Evolutionary conservation across 129 eudicot species (phyloP), one percentile per base, ranked within the genome.

Genomic region (Tagetes patula): DNA sequence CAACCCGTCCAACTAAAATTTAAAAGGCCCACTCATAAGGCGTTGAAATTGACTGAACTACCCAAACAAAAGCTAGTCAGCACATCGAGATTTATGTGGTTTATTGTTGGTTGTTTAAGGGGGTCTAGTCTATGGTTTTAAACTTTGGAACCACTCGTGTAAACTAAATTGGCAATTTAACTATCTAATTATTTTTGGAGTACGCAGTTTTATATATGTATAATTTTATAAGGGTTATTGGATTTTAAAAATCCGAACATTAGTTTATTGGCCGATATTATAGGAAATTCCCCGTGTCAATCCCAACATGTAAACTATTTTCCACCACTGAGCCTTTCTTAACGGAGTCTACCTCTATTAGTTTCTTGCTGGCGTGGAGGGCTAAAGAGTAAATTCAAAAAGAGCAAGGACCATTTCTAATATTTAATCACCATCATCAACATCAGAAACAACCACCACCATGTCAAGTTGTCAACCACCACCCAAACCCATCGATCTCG

Each of bases 401-500:
- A n/a, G n/a, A n/a, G n/a, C n/a, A n/a, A n/a, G n/a, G n/a, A n/a
- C n/a, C n/a, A n/a, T n/a, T n/a, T n/a, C n/a, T n/a, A n/a, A n/a
- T n/a, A n/a, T n/a, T n/a, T n/a, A n/a, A n/a, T n/a, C n/a, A n/a
- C n/a, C n/a, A n/a, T n/a, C n/a, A n/a, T n/a, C n/a, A n/a, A n/a
- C n/a, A n/a, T n/a, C n/a, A n/a, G n/a, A n/a, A 42, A 1, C 8
- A 2, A 36, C 33, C 42, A 42, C 58, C 53, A 27, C 87, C 69
- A 79, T 76, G 81, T 60, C 89, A 27, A 56, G 73, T 67, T 83
- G 59, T 13, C 88, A 78, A 3, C 78, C 85, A 2, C 84, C 81
- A 1, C 56, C 73, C 0, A 80, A 78, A 6, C 81, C 75, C 45
- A 78, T 75, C 71, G 92, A 91, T 37, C 95, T 91, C 20, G 97